Conservation (phyloP, 1,284 basidiomycete genomes). For the Neotropicomus parvogracilis region DNA sequence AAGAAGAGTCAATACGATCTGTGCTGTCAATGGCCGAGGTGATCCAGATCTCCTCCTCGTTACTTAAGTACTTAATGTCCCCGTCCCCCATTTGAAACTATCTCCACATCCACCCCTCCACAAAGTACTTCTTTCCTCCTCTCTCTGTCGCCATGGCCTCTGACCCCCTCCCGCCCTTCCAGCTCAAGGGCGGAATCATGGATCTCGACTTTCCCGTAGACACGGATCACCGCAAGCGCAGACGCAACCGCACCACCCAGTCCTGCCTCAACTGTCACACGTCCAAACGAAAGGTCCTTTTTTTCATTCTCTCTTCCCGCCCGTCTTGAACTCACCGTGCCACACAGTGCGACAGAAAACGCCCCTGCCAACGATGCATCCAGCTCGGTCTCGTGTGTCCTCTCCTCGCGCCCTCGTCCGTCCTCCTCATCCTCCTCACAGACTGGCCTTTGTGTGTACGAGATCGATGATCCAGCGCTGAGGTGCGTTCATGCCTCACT, state of each 20-base stretch:
- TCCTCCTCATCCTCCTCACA: constrained; percentile 31
- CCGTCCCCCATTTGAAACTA: constrained; percentile 25
- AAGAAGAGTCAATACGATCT: constrained; percentile 33
- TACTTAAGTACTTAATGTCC: constrained; percentile 38
- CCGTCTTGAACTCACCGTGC: constrained; percentile 2
- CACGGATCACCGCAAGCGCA: constrained; percentile 65
- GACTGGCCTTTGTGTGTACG: constrained; percentile 90
- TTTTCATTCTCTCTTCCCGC: background rate
- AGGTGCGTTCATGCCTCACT: constrained; percentile 45
- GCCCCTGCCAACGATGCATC: constrained; percentile 85
- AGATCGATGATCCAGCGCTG: constrained; percentile 83
- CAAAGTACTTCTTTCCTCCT: constrained; percentile 33
- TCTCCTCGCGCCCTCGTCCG: background rate
- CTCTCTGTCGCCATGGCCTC: constrained; percentile 33
- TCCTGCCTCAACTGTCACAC: constrained; percentile 89
- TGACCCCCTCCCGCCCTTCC: constrained; percentile 37
- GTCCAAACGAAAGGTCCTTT: constrained; percentile 80
- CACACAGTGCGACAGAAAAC: constrained; percentile 70
- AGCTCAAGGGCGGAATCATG: constrained; percentile 64
- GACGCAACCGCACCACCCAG: constrained; percentile 86
- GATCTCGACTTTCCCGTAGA: constrained; percentile 66
- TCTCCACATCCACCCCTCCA: constrained; percentile 26
- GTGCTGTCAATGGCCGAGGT: constrained; percentile 35
- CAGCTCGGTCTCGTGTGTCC: constrained; percentile 67
- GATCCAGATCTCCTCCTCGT: constrained; percentile 36